Percentiles rank a stretch among this genome's conserved stretches.
Conservation (phyloP, 257 asterid genomes). For the Salvia rosmarinus region DNA sequence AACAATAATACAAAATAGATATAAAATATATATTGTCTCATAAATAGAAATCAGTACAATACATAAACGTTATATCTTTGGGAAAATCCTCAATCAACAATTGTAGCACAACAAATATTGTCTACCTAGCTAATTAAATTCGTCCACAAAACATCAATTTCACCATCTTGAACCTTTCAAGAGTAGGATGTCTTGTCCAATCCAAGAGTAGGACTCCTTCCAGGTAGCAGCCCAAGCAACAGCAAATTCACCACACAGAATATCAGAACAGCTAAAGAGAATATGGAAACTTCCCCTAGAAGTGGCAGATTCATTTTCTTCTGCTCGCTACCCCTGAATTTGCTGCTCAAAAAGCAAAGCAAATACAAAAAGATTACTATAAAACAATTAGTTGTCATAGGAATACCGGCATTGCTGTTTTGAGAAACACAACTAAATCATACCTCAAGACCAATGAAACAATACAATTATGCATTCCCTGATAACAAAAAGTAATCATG, state of each 20-base stretch:
- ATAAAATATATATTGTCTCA: too few relatives aligned
- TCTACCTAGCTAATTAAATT: too few relatives aligned
- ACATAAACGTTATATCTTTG: too few relatives aligned
- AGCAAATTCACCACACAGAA: constrained; percentile 78
- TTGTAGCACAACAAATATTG: too few relatives aligned
- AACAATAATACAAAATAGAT: too few relatives aligned
- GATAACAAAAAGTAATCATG: constrained; percentile 40
- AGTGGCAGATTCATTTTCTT: constrained; percentile 74
- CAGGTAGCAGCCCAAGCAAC: constrained; percentile 83
- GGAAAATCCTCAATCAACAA: too few relatives aligned
- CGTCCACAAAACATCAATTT: too few relatives aligned
- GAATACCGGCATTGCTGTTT: constrained; percentile 24
- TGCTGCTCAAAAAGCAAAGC: constrained; percentile 58
- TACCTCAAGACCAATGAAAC: constrained; percentile 84
- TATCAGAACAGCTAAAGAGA: constrained; percentile 69
- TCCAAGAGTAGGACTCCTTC: constrained; percentile 89
- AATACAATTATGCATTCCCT: constrained; percentile 96
- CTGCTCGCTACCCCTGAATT: constrained; percentile 64
- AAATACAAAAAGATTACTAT: constrained; percentile 26
- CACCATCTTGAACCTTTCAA: too few relatives aligned
- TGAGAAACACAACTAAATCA: constrained; percentile 21
- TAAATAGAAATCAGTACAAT: too few relatives aligned
- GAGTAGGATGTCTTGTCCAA: constrained; percentile 95
- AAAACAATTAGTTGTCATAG: constrained; percentile 17
- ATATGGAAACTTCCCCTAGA: constrained; percentile 71